Conservation (phyloP, 768 basidiomycete genomes). For the Trametes cinnabarina region DNA sequence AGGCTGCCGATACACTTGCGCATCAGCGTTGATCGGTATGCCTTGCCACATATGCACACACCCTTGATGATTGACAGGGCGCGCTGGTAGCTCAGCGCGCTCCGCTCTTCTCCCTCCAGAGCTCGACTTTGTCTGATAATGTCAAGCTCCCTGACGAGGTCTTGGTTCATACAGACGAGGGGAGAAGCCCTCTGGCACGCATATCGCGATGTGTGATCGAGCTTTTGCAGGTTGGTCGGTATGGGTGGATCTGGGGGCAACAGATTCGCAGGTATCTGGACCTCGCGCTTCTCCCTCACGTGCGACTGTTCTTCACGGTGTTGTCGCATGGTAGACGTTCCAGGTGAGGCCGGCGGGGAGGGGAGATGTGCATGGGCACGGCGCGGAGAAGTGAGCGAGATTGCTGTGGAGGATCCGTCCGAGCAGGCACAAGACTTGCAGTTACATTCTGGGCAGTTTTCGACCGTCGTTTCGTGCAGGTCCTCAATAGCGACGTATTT, state of each 20-base stretch:
- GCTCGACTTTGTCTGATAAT: conserved; percentile 56
- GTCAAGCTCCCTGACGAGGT: conserved; percentile 54
- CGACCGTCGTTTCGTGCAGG: conserved; percentile 45
- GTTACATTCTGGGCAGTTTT: conserved; percentile 42
- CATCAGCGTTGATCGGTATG: no score
- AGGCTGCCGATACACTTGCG: conserved; percentile 23
- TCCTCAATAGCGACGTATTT: conserved; percentile 57
- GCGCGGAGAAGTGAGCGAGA: background rate
- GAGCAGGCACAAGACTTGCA: conserved; percentile 24
- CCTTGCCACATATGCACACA: background rate
- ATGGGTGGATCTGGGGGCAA: conserved; percentile 22
- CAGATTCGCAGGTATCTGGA: conserved; percentile 25
- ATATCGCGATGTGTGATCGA: conserved; percentile 41
- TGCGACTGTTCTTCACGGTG: background rate
- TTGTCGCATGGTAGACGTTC: background rate
- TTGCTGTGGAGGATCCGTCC: conserved; percentile 16
- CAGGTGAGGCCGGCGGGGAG: conserved; percentile 1
- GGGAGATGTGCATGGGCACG: background rate
- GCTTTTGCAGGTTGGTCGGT: conserved; percentile 18
- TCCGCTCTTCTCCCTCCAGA: conserved; percentile 65
- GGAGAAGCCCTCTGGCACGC: conserved; percentile 66
- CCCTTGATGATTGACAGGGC: conserved; percentile 58
- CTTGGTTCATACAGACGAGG: conserved; percentile 67
- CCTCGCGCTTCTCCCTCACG: no score
- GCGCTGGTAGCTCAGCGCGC: conserved; percentile 69